Percentiles rank a stretch among this genome's conserved stretches.
These are phyloP conservation scores for Fusarium sp. DNA, from an alignment of 2,329 filamentous ascomycete species.

Conservation along the genomic window DNA sequence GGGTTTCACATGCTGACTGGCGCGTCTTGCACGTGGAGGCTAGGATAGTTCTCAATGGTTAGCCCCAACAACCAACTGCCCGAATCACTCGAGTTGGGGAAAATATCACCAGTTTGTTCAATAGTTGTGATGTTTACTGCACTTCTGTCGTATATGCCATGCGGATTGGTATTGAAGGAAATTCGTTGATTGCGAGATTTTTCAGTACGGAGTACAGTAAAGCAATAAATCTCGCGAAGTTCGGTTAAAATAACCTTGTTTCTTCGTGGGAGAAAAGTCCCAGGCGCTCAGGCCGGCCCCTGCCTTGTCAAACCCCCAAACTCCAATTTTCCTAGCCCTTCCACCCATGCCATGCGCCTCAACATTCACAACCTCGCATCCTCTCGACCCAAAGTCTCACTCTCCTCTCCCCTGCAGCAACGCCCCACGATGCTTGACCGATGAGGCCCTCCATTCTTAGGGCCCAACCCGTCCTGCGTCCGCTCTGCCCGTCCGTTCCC, in stretches of 20 bases:
- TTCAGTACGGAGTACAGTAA: background rate
- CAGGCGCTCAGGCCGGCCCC: slow-evolving; percentile 2
- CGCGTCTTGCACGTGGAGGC: slow-evolving; percentile 29
- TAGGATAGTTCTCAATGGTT: slow-evolving; percentile 21
- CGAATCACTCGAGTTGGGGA: background rate
- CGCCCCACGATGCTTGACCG: background rate
- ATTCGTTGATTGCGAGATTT: background rate
- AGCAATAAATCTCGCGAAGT: background rate
- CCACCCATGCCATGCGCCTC: background rate
- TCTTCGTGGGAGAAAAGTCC: background rate
- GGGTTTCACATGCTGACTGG: slow-evolving; percentile 19
- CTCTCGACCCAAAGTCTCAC: background rate
- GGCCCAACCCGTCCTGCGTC: no score
- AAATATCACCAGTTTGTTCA: background rate
- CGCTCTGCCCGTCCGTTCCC: background rate
- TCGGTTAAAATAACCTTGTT: slow-evolving; percentile 10
- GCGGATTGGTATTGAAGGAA: background rate
- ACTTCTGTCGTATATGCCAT: background rate
- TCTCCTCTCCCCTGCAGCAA: background rate
- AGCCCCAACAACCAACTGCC: background rate
- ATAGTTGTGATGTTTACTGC: background rate
- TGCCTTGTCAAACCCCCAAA: slow-evolving; percentile 13
- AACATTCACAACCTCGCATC: slow-evolving; percentile 4
- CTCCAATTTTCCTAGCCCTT: slow-evolving; percentile 5
- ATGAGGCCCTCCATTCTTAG: background rate